Base-by-base conservation (phyloP, 371 early-diverging fungal genomes). In the Amoeboaphelidium occidentale region DNA sequence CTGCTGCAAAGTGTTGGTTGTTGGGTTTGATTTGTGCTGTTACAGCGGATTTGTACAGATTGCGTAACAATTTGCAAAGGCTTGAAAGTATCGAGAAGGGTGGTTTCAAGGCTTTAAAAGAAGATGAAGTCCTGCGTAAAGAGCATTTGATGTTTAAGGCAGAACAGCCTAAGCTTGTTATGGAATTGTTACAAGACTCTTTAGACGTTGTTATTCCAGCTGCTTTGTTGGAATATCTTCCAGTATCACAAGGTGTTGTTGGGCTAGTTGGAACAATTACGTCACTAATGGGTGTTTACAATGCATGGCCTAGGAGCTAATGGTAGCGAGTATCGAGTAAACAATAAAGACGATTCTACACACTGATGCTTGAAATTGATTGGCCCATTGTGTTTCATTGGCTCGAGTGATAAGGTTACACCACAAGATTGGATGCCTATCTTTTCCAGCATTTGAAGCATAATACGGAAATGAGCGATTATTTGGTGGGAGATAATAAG, bases 191-290 rank as follows among this genome's bases (percentile, higher is more conserved):
- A 48, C 72, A 70, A 56, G 76, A 78, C 55, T 57, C 61, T 47
- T 59, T 75, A 46, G 79, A 78, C 54, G 62, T 70, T 46, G 58
- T 72, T 32, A 71, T 78, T 47, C 79, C 79, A 13, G 58, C 66
- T 32, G 60, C 69, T 27, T 61, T 66, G 14, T 60, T 77, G 50
- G 70, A 67, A n/a, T 72, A 64, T 55, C 42, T 74, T 39, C 51
- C 58, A 43, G 62, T 67, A 25, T 70, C 72, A 51, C 74, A 75
- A 47, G 79, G 79, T 46, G 54, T 73, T 42, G 63, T 78, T 48
- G 79, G 79, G 50, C 59, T 77, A 47, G 68, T 70, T 59, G 79
- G 78, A 58, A 63, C 65, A 25, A 56, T 58, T 21, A 71, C 72
- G 13, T 67, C 68, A 25, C 50, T 57, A 46, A 64, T 68, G 63